Evolutionary conservation across 2,329 filamentous ascomycete genomes (phyloP).

Genomic region (Pestalotiopsis sp.): DNA sequence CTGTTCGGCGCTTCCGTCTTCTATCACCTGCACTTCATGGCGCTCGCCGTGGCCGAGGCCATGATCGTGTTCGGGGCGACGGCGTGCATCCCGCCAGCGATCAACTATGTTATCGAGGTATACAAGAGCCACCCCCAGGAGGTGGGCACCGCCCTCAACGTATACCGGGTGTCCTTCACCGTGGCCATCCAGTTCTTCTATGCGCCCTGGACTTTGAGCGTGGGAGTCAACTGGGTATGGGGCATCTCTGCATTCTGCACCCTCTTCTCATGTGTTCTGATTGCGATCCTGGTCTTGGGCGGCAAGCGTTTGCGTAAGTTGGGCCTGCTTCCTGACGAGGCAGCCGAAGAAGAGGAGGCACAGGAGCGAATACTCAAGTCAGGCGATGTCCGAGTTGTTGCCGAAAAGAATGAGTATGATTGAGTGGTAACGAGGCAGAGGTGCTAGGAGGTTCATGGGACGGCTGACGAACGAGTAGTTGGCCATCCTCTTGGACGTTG

Average conservation of each 20-base stretch:
- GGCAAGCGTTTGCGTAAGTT: not conserved
- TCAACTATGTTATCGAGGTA: constrained; percentile 6
- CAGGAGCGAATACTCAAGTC: not conserved
- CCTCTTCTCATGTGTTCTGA: not conserved
- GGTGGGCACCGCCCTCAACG: not conserved
- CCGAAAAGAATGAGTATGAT: not conserved
- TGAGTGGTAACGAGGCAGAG: not conserved
- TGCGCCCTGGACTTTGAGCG: not conserved
- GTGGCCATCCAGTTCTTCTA: constrained; percentile 4
- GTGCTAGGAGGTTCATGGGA: not conserved
- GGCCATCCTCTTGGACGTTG: no score
- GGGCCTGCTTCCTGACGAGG: not conserved
- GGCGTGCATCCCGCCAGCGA: not conserved
- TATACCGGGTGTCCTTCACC: not conserved
- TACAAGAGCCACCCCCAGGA: not conserved
- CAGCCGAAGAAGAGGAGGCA: not conserved
- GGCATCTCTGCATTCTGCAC: not conserved
- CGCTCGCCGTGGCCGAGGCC: not conserved
- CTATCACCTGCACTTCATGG: constrained; percentile 8
- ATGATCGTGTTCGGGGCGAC: not conserved
- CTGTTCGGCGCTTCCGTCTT: not conserved
- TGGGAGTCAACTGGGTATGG: constrained; percentile 5
- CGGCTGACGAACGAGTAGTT: not conserved
- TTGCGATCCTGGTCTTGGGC: not conserved
- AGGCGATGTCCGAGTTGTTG: not conserved